Conservation (phyloP, 1,139 yeast species). For the Pichia sp. region DNA sequence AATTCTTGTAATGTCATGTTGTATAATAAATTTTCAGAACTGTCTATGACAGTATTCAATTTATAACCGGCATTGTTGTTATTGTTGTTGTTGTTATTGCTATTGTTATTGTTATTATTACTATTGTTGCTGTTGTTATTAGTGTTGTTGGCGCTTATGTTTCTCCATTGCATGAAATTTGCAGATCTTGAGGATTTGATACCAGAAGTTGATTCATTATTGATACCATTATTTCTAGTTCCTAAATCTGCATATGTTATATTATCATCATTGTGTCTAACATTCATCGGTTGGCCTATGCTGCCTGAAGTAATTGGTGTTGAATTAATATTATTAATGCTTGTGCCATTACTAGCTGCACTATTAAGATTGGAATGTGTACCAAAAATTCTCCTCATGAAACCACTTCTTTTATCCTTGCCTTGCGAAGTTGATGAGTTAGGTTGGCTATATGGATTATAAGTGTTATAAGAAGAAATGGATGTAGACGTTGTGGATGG, state of each 20-base stretch:
- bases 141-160: too few relatives aligned
- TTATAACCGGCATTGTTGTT: neutral
- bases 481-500: constrained; percentile 5
- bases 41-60: neutral
- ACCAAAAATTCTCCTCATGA: constrained; percentile 28
- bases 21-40: constrained; percentile 28
- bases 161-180: constrained; percentile 35
- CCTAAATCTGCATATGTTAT: neutral
- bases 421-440: constrained; percentile 4
- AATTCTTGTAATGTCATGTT: constrained; percentile 51
- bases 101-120: too few relatives aligned
- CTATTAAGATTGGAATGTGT: constrained; percentile 9
- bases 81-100: constrained; percentile 12
- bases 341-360: neutral
- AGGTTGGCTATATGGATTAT: constrained; percentile 5
- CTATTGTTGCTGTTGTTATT: too few relatives aligned
- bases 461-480: constrained; percentile 2
- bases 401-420: constrained; percentile 19
- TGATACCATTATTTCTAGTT: neutral
- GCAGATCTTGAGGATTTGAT: constrained; percentile 38
- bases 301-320: constrained; percentile 12
- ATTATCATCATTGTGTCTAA: constrained; percentile 24
- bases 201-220: neutral
- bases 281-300: constrained; percentile 28
- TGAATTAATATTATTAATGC: neutral